Base-by-base conservation (phyloP, 2,329 filamentous ascomycete genomes). In the Phyllosticta citribraziliensis region DNA sequence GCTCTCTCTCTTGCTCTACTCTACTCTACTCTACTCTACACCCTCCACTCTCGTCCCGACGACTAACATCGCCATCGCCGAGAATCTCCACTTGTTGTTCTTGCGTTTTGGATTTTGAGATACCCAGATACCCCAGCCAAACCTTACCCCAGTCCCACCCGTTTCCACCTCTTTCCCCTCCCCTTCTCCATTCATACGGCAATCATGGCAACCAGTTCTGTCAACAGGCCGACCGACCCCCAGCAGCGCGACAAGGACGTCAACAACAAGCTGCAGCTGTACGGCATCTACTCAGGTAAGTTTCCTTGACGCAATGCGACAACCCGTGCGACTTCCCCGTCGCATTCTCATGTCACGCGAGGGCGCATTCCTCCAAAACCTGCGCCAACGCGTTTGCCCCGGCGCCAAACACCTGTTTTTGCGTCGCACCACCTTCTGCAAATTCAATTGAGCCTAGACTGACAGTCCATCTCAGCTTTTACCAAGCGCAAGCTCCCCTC, bases 261-360 rank as follows among this genome's bases (percentile, higher is more conserved):
- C 76, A 94, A 94, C 76, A 85, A 86, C 73, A 99, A 99, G 80
- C 86, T 99, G 57, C 92, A 97, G 76, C 77, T 97, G 47, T 99
- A 95, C 70, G 94, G 93, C 70, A 97, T 97, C 75, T 84, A 87
- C 76, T 79, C 82, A 67, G 83, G 83, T 86, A 74, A 64, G 78
- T 65, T 19, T n/a, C 24, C 14, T 12, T 17, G n/a, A 60, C 17
- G n/a, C 40, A 47, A 47, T n/a, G 40, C 40, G 40, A 47, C 17
- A n/a, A 19, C 52, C 27, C 25, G 1, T n/a, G 40, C 40, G n/a
- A 47, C n/a, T 4, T 12, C 40, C 12, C 17, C 2, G 40, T 47
- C 40, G 40, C 14, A 2, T n/a, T n/a, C 17, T n/a, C 17, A n/a
- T n/a, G 14, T 47, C 14, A 47, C 40, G 40, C 40, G 40, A n/a